phyloP scores from a whole-genome alignment of 2,329 filamentous ascomycete species.

The Xylariales sp. region DNA sequence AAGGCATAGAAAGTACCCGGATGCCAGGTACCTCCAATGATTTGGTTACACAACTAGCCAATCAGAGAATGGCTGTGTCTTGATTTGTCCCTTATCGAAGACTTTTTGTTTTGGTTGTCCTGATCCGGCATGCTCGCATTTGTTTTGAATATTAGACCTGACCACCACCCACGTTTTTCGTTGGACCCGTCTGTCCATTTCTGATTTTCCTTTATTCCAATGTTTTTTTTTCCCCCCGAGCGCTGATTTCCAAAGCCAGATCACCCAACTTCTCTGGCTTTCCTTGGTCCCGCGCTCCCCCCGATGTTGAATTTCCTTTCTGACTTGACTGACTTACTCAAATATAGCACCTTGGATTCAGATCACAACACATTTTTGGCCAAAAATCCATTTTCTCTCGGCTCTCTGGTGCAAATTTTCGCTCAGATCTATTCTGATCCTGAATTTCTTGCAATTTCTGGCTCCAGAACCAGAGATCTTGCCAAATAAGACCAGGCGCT shows the following conservation, averaged over 20 bases:
- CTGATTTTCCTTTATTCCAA: not conserved
- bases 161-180: conserved; percentile 1
- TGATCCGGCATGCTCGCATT: too few species aligned
- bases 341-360: not conserved
- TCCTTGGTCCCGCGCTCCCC: not conserved
- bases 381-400: too few species aligned
- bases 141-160: conserved; percentile 3
- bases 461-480: too few species aligned
- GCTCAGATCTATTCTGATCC: not conserved
- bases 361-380: too few species aligned
- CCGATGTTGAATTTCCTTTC: too few species aligned
- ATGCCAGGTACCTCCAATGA: too few species aligned
- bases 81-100: not conserved
- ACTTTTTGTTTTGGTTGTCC: conserved; percentile 1
- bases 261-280: conserved; percentile 1
- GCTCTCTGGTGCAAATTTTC: too few species aligned
- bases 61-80: conserved; percentile 1
- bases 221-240: not conserved
- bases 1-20: too few species aligned
- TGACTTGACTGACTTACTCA: not conserved
- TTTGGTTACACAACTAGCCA: too few species aligned
- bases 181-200: not conserved
- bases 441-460: not conserved
- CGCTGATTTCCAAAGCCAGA: not conserved
- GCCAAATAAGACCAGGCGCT: too few species aligned